Base-by-base conservation (phyloP, 495 filamentous ascomycete species). In the Penicillium waksmanii region DNA sequence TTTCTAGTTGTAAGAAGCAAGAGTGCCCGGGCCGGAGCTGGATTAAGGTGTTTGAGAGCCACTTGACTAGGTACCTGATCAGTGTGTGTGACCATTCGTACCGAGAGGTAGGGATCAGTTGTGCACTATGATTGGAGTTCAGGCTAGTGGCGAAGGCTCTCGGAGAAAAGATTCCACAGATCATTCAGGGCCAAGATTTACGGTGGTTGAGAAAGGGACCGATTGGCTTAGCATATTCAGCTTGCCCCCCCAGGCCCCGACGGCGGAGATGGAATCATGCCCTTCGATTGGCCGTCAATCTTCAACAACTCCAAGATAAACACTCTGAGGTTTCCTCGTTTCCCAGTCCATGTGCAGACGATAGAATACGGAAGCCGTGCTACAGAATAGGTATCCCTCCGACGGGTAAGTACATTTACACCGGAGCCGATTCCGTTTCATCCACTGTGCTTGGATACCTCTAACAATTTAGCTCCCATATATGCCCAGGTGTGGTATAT, bases 341-440 rank as follows among this genome's bases (percentile, higher is more conserved):
- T 35, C 25, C 40, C 50, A 44, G 31, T 8, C 25, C 49, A 53
- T 52, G 27, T 47, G 44, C 48, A 33, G 61, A 46, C 23, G 46
- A 58, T 43, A 50, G 60, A 70, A 64, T 53, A 38, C 55, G 46
- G 51, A 53, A 60, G 62, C 36, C 17, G 63, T 65, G 65, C 64
- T 56, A 66, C 63, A 66, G 55, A 66, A 66, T 65, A 61, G 56
- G 62, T 53, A 63, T 49, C 46, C 50, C 57, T 47, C 62, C 63
- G 67, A 66, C 62, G 67, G 67, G 55, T 64, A 66, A 13, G 51
- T 33, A 57, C 67, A 67, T 59, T 51, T 53, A 46, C 46, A 50
- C 62, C 58, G 62, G 61, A 54, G 47, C 63, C 63, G 49, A 62
- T 51, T 60, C 50, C 46, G 65, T 70, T 70, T 70, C 65, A 70